These are phyloP conservation scores for Tulasnella sp. DNA, from an alignment of 768 basidiomycete genomes.

Conservation along the genomic window DNA sequence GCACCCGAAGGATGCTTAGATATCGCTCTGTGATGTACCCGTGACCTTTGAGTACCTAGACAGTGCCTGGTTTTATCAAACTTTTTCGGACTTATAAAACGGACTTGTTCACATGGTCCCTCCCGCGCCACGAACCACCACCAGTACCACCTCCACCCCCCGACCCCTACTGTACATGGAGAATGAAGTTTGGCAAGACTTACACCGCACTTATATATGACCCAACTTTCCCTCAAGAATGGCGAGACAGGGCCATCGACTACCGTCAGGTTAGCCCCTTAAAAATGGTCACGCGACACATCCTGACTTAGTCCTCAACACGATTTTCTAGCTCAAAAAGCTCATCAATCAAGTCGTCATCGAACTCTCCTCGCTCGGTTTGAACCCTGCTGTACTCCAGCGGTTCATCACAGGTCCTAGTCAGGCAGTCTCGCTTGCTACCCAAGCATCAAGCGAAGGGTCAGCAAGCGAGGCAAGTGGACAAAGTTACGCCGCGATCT, in stretches of 20 bases:
- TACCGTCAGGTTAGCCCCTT: constrained; percentile 53
- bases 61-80: background rate
- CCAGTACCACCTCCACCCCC: background rate
- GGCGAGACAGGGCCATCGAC: constrained; percentile 68
- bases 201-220: constrained; percentile 28
- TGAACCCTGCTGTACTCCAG: constrained; percentile 33
- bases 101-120: background rate
- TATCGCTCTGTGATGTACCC: background rate
- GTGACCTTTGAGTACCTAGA: background rate
- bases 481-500: background rate
- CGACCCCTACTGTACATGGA: background rate
- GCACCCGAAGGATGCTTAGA: background rate
- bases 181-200: constrained; percentile 31
- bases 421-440: background rate
- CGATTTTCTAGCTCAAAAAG: constrained; percentile 61
- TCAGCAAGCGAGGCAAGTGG: background rate
- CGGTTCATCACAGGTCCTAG: constrained; percentile 20
- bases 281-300: background rate
- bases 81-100: background rate
- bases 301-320: background rate
- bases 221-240: constrained; percentile 56
- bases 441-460: background rate
- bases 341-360: constrained; percentile 66
- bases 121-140: background rate
- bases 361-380: constrained; percentile 64